Evolutionary conservation across 2,329 filamentous ascomycete genomes (phyloP).

Genomic region (Aspergillus pseudonomiae): DNA sequence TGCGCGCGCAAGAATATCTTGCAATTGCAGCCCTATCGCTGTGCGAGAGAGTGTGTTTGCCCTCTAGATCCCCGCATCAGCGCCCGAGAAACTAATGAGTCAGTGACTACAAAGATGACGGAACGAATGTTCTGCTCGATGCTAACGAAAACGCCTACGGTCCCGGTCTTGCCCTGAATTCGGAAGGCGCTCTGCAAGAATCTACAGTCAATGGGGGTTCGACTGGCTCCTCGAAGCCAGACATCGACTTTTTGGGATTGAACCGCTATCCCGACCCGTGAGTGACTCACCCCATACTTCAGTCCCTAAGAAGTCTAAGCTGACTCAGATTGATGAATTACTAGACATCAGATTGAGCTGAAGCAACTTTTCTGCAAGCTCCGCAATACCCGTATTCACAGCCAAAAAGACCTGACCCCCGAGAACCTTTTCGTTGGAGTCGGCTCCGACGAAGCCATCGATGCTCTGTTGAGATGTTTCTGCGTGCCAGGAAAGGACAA

Average conservation of each 20-base stretch:
- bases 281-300: conserved; percentile 22
- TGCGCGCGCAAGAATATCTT: conserved; percentile 79
- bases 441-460: conserved; percentile 95
- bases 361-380: conserved; percentile 86
- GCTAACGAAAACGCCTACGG: conserved; percentile 98
- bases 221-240: conserved; percentile 50
- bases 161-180: conserved; percentile 67
- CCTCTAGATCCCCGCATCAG: conserved; percentile 9
- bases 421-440: conserved; percentile 93
- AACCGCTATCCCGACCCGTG: conserved; percentile 92
- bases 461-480: conserved; percentile 90
- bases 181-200: conserved; percentile 52
- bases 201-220: conserved; percentile 44
- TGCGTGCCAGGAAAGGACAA: conserved; percentile 84
- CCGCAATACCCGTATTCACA: conserved; percentile 81
- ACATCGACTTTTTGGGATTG: conserved; percentile 77
- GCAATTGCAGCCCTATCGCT: conserved; percentile 75
- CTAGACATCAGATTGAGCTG: conserved; percentile 76
- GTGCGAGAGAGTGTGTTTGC: conserved; percentile 72
- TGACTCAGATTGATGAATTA: neutral
- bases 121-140: conserved; percentile 91
- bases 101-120: conserved; percentile 98
- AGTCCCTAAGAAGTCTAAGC: neutral
- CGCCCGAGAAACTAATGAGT: conserved; percentile 29
- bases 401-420: conserved; percentile 70